phyloP scores from a whole-genome alignment of 768 basidiomycete species.

The Leucocoprinus leucothites region DNA sequence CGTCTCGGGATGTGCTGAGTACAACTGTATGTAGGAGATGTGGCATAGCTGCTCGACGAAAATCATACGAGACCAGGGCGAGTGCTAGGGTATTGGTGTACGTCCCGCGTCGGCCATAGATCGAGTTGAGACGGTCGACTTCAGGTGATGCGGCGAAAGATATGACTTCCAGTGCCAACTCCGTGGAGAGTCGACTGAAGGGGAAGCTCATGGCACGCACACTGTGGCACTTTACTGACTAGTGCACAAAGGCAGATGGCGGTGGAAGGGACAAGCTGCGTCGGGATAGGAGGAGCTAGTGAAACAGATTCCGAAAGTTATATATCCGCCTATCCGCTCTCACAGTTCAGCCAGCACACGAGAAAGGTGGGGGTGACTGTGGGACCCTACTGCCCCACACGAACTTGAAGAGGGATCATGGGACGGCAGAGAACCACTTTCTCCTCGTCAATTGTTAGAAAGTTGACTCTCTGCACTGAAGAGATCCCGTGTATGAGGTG shows the following conservation, averaged over 20 bases:
- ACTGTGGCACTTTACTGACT: background rate
- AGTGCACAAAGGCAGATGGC: background rate
- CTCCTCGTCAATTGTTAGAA: too few relatives aligned
- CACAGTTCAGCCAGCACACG: background rate
- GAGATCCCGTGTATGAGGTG: too few relatives aligned
- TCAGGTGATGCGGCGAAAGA: slow-evolving; percentile 27
- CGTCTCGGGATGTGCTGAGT: slow-evolving; percentile 23
- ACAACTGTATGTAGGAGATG: slow-evolving; percentile 36
- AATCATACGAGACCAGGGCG: slow-evolving; percentile 28
- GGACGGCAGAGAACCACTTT: too few relatives aligned
- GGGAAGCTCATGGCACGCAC: background rate
- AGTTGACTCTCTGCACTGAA: too few relatives aligned
- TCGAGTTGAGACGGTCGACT: slow-evolving; percentile 8
- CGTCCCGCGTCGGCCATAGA: background rate
- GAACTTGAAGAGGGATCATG: too few relatives aligned
- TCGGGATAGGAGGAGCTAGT: background rate
- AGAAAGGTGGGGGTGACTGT: too few relatives aligned
- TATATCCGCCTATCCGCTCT: background rate
- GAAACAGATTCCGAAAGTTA: background rate
- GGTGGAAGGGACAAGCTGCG: background rate
- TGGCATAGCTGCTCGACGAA: slow-evolving; percentile 34
- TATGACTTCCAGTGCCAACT: slow-evolving; percentile 21
- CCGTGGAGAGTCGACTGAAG: background rate
- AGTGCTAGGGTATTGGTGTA: slow-evolving; percentile 29
- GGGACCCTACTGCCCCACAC: too few relatives aligned